Evolutionary conservation across 2,329 filamentous ascomycete genomes (phyloP), one percentile per base, ranked within the genome.

Genomic region (Fusarium heterosporum): DNA sequence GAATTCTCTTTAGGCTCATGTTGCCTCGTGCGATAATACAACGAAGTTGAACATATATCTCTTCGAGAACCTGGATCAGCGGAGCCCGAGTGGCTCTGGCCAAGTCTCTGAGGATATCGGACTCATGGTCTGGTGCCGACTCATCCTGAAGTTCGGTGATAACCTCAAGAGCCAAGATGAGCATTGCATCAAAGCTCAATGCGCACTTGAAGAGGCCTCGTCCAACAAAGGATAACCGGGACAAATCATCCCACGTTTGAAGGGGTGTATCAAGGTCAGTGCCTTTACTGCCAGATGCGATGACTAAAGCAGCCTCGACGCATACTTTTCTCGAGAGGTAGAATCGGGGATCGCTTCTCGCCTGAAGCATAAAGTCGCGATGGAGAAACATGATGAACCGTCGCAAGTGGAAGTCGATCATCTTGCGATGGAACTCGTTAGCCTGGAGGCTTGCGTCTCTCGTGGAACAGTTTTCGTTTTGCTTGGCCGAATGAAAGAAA

Each of bases 361-460:
- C 68, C 28, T 70, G 64, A 12, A 73, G 63, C 71, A 73, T 73
- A 41, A 73, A 73, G 54, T 73, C 70, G 25, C 71, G 71, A 26
- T 73, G 71, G 28, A 73, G 66, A 32, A 73, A 72, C 66, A 73
- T 66, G 42, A 66, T 71, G 43, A 73, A 73, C 6, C 71, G 68
- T 10, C 71, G 68, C 9, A 73, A 26, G 11, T 73, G 69, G 9
- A 72, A 66, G 14, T 73, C 71, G 28, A 73, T 61, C 17, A 73
- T 30, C 22, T 70, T 68, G 8, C 58, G 61, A n/a, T 73, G 71
- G 16, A 73, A 72, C 6, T 69, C 65, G 2, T 63, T 71, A 6
- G 57, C 50, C 11, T 54, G 52, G 14, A 72, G 46, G 19, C 22
- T 50, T n/a, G 56, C 52, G 11, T 45, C 51, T 9, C 54, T 41